phyloP scores from a whole-genome alignment of 371 early-diverging fungal genomes.

The Quaeritorhiza haematococci region DNA sequence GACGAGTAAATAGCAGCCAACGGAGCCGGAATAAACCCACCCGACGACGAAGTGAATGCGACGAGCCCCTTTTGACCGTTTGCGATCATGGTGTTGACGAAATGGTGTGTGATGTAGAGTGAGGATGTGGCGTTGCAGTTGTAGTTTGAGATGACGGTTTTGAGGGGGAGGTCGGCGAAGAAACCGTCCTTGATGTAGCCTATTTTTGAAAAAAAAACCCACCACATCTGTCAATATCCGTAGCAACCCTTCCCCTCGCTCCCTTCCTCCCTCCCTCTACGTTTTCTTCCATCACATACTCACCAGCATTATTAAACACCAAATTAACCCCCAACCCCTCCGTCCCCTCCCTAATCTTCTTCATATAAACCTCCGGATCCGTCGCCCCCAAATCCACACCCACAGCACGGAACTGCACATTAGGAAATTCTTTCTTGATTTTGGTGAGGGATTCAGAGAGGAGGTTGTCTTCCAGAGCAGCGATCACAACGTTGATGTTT shows the following conservation, averaged over 20 bases:
- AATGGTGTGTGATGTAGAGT: slow-evolving; percentile 46
- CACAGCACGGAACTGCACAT: slow-evolving; percentile 46
- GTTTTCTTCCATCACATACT: not conserved
- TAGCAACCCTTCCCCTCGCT: too few relatives aligned
- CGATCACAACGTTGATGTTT: slow-evolving; percentile 54
- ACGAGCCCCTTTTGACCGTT: slow-evolving; percentile 39
- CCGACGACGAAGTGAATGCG: slow-evolving; percentile 56
- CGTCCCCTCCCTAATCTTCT: slow-evolving; percentile 39
- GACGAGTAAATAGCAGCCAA: slow-evolving; percentile 55
- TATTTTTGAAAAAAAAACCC: too few relatives aligned
- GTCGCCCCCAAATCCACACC: slow-evolving; percentile 44
- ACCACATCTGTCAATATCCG: too few relatives aligned
- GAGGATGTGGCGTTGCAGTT: slow-evolving; percentile 53
- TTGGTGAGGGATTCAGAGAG: slow-evolving; percentile 35
- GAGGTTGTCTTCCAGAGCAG: slow-evolving; percentile 48
- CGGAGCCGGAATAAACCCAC: slow-evolving; percentile 54
- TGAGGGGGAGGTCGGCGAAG: slow-evolving; percentile 40
- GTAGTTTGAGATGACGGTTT: slow-evolving; percentile 45
- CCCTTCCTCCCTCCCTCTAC: not conserved
- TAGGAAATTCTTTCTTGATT: slow-evolving; percentile 42
- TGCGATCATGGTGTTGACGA: slow-evolving; percentile 40
- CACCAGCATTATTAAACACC: slow-evolving; percentile 59
- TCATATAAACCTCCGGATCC: slow-evolving; percentile 37
- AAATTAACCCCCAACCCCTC: slow-evolving; percentile 47
- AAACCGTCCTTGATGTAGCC: slow-evolving; percentile 55